Evolutionary conservation across 2,329 filamentous ascomycete species (phyloP), one percentile per base, ranked within the genome.

Genomic region (Fusarium gaditjirri): DNA sequence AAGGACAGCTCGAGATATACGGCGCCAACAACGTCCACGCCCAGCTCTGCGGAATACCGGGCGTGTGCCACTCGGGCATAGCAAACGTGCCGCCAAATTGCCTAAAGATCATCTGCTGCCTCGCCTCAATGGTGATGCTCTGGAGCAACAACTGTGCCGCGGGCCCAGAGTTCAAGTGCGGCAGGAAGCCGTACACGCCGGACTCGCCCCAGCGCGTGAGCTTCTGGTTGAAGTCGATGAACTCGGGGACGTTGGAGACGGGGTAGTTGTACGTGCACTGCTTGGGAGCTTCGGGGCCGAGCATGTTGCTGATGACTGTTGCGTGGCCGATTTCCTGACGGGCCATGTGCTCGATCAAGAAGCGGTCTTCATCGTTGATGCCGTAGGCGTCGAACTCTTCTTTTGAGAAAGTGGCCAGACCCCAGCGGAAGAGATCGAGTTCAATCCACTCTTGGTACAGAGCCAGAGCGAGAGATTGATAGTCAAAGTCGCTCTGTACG

Each of bases 401-500:
- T 1, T 85, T 88, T 3, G 89, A 89, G 81, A 93, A 96, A 1
- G 85, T 88, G 1, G 88, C 89, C 6, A 96, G 86, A 19, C 92
- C 93, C 78, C 92, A 90, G 80, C 93, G 90, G 86, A 96, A 96
- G 19, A 94, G 86, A 78, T 96, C 94, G 2, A 96, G 86, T 82
- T 96, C 93, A 59, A 95, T 94, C 88, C 90, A 96, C 81, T 96
- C 93, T 76, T 94, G 92, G 78, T 95, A 95, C 0, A 95, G 84
- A 17, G 88, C 92, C 17, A 96, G 84, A 1, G 90, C 87, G 35
- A 96, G 86, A 0, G 92, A 94, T 79, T 95, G 87, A 78, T 92
- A 96, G 80, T 96, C 94, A 77, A 94, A 96, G 77, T 97, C 94
- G 71, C 91, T 93, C 76, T 93, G 87, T 1, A 93, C 90, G 68